Conservation (phyloP, 192 early-diverging fungal genomes). For the Mycoemilia scoparia region DNA sequence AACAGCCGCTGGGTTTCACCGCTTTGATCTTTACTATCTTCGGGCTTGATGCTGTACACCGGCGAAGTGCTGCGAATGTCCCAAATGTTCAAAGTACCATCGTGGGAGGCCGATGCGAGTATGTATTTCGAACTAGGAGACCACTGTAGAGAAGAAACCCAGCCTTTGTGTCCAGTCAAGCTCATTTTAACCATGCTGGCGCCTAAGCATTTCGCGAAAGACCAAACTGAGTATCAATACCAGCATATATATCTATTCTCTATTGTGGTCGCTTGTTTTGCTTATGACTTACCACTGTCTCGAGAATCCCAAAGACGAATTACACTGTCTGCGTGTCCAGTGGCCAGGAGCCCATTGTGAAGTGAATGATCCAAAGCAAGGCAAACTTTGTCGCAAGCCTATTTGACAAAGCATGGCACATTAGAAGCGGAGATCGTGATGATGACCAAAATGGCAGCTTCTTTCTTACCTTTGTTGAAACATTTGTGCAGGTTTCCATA, state of each 20-base stretch:
- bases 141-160: slow-evolving; percentile 74
- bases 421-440: background rate
- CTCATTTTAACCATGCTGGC: slow-evolving; percentile 55
- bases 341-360: slow-evolving; percentile 51
- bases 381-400: slow-evolving; percentile 78
- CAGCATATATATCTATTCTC: background rate
- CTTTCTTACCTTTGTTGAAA: slow-evolving; percentile 43
- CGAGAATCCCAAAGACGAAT: slow-evolving; percentile 87
- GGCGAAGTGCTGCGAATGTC: slow-evolving; percentile 79
- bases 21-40: too few relatives aligned
- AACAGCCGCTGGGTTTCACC: too few relatives aligned
- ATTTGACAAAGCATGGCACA: slow-evolving; percentile 1
- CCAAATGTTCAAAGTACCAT: slow-evolving; percentile 77
- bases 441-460: background rate
- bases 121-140: slow-evolving; percentile 53
- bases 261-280: too few relatives aligned
- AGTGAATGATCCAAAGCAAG: slow-evolving; percentile 53
- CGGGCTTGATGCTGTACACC: too few relatives aligned
- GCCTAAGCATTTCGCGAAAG: slow-evolving; percentile 25
- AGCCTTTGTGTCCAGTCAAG: slow-evolving; percentile 60
- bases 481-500: slow-evolving; percentile 51
- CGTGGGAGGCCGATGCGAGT: slow-evolving; percentile 72
- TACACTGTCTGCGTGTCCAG: slow-evolving; percentile 70
- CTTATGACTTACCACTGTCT: too few relatives aligned
- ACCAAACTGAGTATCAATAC: slow-evolving; percentile 1